Conservation (phyloP, 768 basidiomycete species). For the Steccherinum ochraceum region DNA sequence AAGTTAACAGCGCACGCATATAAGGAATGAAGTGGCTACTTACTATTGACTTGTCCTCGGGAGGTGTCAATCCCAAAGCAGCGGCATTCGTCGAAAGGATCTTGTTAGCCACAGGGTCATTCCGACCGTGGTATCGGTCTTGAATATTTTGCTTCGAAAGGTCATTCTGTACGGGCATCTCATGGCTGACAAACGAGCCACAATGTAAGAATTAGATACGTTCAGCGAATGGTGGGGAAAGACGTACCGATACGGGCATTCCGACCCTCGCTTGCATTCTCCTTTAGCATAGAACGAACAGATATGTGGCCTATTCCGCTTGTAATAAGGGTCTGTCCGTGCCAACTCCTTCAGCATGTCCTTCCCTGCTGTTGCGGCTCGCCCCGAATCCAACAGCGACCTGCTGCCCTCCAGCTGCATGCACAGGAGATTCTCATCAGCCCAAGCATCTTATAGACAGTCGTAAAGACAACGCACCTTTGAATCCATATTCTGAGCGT, state of each 20-base stretch:
- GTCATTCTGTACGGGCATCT: slow-evolving; percentile 78
- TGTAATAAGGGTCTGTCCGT: slow-evolving; percentile 94
- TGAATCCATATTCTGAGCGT: slow-evolving; percentile 86
- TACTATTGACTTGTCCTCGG: slow-evolving; percentile 83
- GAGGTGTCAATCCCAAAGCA: slow-evolving; percentile 76
- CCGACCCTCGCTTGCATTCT: slow-evolving; percentile 83
- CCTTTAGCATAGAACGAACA: slow-evolving; percentile 97
- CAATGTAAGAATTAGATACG: background rate
- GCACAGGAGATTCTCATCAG: too few species aligned
- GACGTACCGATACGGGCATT: slow-evolving; percentile 81
- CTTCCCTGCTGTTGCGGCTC: slow-evolving; percentile 76
- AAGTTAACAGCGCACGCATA: too few species aligned
- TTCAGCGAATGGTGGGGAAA: background rate
- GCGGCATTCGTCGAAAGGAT: slow-evolving; percentile 80
- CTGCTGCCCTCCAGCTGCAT: slow-evolving; percentile 65
- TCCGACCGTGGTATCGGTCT: slow-evolving; percentile 88
- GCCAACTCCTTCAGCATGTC: slow-evolving; percentile 97
- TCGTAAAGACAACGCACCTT: slow-evolving; percentile 44
- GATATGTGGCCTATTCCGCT: slow-evolving; percentile 88
- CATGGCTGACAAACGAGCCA: slow-evolving; percentile 59
- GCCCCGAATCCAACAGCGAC: slow-evolving; percentile 53
- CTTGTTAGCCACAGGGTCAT: slow-evolving; percentile 92
- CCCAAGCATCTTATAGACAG: background rate
- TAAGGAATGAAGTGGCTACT: too few species aligned
- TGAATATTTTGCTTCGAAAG: slow-evolving; percentile 89